Conservation (phyloP, 306 rosid species). For the Trifolium dubium region DNA sequence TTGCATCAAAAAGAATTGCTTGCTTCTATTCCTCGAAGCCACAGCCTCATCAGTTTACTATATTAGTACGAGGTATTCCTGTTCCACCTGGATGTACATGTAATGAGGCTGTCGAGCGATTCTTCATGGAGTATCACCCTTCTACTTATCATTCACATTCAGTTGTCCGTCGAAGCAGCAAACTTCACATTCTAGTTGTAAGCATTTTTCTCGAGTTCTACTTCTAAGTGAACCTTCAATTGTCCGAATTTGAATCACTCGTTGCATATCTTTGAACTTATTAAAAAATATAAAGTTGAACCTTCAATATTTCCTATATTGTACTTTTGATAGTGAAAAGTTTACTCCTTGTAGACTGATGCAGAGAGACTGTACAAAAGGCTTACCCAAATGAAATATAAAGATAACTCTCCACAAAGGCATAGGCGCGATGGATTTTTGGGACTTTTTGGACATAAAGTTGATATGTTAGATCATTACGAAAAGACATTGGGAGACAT, state of each 20-base stretch:
- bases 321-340: conserved; percentile 2
- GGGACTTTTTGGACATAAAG: conserved; percentile 65
- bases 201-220: conserved; percentile 47
- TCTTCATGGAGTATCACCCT: conserved; percentile 68
- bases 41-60: conserved; percentile 63
- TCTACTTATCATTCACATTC: conserved; percentile 73
- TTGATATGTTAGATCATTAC: conserved; percentile 54
- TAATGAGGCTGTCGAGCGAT: conserved; percentile 59
- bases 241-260: background rate
- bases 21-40: conserved; percentile 67
- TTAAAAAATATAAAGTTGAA: background rate
- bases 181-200: conserved; percentile 73
- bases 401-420: conserved; percentile 46
- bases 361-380: conserved; percentile 65
- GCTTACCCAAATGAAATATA: conserved; percentile 51
- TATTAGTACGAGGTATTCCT: conserved; percentile 74
- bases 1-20: conserved; percentile 67
- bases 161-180: conserved; percentile 58
- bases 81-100: conserved; percentile 59
- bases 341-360: conserved; percentile 56
- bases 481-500: conserved; percentile 65
- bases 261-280: background rate
- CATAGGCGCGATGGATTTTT: conserved; percentile 58
- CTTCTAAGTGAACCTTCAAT: conserved; percentile 30
- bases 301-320: background rate